Evolutionary conservation across 768 basidiomycete species (phyloP), one percentile per base, ranked within the genome.

Genomic region (Hericium erinaceus): DNA sequence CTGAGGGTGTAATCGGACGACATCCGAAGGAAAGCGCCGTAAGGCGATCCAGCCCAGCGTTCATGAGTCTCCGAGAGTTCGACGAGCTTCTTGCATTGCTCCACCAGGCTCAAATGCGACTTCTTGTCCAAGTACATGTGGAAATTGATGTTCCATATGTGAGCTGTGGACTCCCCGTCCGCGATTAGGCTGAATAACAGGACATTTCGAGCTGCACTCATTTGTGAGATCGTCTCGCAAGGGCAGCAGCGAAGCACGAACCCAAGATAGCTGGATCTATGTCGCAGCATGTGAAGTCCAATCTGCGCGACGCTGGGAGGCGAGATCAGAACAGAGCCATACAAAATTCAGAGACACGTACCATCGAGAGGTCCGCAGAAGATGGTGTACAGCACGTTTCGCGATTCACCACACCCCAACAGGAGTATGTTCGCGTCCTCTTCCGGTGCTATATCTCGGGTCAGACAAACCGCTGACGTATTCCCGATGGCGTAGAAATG

Each of bases 401-500:
- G 68, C 11, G 78, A 76, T 61, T 84, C 83, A 13, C 82, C 82
- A 61, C 81, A 83, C 18, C 76, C 82, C 28, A 83, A 68, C n/a
- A 82, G 73, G 5, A 85, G 70, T 24, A 82, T 64, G n/a, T 74
- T 66, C 6, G 78, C 80, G n/a, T 66, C 53, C 52, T 73, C 66
- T 59, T 80, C 80, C 0, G 76, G 75, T 57, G 78, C 66, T 6
- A 84, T 63, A 44, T 75, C 70, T 56, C 76, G 69, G 2, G 78
- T 77, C 11, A 84, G 68, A 48, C 70, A 77, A 4, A 78, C 68
- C 3, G 84, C 76, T 3, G 80, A 72, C 0, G 83, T 83, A 62
- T 83, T 83, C 28, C 84, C 83, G 15, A 82, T 69, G 2, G 82
- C 76, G 65, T 83, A 84, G 68, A 82, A 84, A 58, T 73, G 79